Evolutionary conservation across 305 asterid species (phyloP), one percentile per base, ranked within the genome.

Genomic region (Fraxinus angustifolia): DNA sequence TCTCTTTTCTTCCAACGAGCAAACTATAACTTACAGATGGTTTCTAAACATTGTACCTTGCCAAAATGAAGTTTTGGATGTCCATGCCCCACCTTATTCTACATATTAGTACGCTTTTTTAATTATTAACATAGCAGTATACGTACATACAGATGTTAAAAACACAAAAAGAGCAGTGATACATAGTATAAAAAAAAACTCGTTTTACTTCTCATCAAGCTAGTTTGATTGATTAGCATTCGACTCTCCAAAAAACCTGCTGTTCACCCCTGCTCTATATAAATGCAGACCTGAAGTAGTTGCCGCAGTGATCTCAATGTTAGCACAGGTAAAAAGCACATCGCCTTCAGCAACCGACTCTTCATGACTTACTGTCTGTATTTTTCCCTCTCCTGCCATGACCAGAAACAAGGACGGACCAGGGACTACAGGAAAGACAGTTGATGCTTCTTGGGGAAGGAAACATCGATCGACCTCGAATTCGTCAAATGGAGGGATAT

Each of bases 231-330:
- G 12, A 58, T 7, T 58, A 58, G 68, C 23, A 23, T 19, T 60
- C 30, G 30, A 26, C 73, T 65, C 35, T 26, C 35, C 85, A 36
- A 91, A 85, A 77, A 93, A 86, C 79, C 87, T 89, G 85, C 90
- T 90, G 90, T 87, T 96, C 31, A 91, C 92, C 48, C 99, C 99
- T 0, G 97, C 98, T 84, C 98, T 85, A 74, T 90, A 96, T 79
- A 96, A 50, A 35, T 60, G 79, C 91, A 90, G 75, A 40, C 94
- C 96, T 0, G 88, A 78, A 19, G 62, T 17, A 40, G 95, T 85
- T 50, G 84, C 87, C 17, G 88, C 53, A 0, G 77, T 80, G 79
- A 93, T 83, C 87, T 90, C 88, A 3, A 87, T 77, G 71, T 91
- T 84, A 4, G 94, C 95, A 78, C 97, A 87, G 38, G 87, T 86